Base-by-base conservation (phyloP, 202 grass and related monocot genomes). In the Bolboschoenoplectus hybrid region DNA sequence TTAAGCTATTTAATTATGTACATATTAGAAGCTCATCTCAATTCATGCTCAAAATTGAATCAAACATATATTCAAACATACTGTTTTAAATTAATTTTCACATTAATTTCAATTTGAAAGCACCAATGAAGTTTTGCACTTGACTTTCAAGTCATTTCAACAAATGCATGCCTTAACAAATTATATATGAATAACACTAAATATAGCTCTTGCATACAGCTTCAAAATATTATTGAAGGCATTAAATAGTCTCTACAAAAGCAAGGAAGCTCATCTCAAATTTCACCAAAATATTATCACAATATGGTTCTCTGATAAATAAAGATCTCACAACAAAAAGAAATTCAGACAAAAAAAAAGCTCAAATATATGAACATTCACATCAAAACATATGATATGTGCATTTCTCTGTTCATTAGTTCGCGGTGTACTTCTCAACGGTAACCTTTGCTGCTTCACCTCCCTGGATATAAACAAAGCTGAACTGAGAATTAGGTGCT, bases 381-480 rank as follows among this genome's bases (percentile, higher is more conserved):
- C 45, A 68, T 79, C 67, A 67, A 69, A 82, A 26, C 76, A 72
- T 6, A 84, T 43, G 6, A 67, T 52, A 84, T 84, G 46, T 84
- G 49, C 82, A 84, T 84, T 32, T 84, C 64, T 57, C 58, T 49
- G 72, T 92, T 85, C 26, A 84, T 92, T 84, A 94, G 55, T 69
- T 84, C 0, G 87, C 88, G 36, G 80, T 89, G 89, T 92, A 95
- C 50, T 47, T 49, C 14, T 74, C 86, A 63, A 95, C 84, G 14
- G 87, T 63, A 65, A 94, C 66, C 70, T 91, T 90, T 7, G 93
- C 93, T 9, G 90, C 52, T 3, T 86, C 67, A 9, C 96, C 91
- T 26, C 90, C 96, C 78, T 94, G 93, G 85, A 95, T 88, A 85
- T 96, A 95, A 13, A 95, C 93, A 83, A 95, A 78, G 61, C 20